phyloP scores from a whole-genome alignment of 805 yeast species.

The Suhomyces sp. region DNA sequence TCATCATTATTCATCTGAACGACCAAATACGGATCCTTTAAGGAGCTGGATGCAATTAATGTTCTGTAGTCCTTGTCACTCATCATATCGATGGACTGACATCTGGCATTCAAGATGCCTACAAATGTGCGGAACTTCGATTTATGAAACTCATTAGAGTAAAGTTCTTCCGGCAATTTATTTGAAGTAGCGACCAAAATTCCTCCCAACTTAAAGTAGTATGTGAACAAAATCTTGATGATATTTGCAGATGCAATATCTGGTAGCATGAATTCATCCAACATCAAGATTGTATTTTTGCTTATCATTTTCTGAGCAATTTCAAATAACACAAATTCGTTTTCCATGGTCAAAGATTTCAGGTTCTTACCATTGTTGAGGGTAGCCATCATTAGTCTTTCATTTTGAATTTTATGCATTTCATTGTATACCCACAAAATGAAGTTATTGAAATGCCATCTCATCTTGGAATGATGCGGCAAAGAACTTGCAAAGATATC shows the following conservation, averaged over 20 bases:
- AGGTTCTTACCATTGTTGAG: conserved; percentile 14
- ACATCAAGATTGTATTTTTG: conserved; percentile 55
- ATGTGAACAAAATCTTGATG: conserved; percentile 61
- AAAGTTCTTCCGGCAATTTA: conserved; percentile 68
- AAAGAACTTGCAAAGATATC: conserved; percentile 67
- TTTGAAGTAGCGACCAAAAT: conserved; percentile 74
- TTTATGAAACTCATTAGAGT: conserved; percentile 63
- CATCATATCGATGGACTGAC: conserved; percentile 62
- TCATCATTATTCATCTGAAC: conserved; percentile 17
- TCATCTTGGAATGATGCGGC: conserved; percentile 60
- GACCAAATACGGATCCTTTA: conserved; percentile 30
- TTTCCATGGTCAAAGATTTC: conserved; percentile 41
- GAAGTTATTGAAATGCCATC: conserved; percentile 73
- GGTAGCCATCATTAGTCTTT: conserved; percentile 37
- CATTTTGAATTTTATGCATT: conserved; percentile 54
- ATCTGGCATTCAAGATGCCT: conserved; percentile 54
- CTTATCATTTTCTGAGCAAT: conserved; percentile 63
- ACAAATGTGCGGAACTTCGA: conserved; percentile 58
- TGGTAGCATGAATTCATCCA: conserved; percentile 77
- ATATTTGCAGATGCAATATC: conserved; percentile 75
- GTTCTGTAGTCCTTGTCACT: conserved; percentile 57
- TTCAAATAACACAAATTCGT: conserved; percentile 65
- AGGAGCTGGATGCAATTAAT: conserved; percentile 18
- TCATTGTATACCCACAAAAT: conserved; percentile 66
- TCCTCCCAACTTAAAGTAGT: conserved; percentile 72